Evolutionary conservation across 805 yeast genomes (phyloP), one percentile per base, ranked within the genome.

Genomic region (Wickerhamomyces strasburgensis): DNA sequence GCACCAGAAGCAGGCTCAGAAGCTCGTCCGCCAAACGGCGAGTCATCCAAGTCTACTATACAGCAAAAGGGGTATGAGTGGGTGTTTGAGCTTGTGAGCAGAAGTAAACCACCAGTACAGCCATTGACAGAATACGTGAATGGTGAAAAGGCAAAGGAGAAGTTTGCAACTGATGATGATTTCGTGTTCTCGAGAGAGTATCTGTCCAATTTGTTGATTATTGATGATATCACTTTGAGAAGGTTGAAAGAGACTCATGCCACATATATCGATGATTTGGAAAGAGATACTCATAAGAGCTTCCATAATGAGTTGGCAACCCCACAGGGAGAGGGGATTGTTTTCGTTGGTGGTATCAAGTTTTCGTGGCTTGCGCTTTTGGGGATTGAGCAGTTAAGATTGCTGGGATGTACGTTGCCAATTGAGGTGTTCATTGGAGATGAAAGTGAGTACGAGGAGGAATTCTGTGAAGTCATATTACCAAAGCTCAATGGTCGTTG

Each of bases 311-410:
- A 49, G 10, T 19, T 56, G 3, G 36, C 59, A 7, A 47, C 46
- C 7, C 48, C 61, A 3, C 61, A 62, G 34, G 70, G 75, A 2
- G 65, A 68, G 21, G 84, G 84, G 2, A 68, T 78, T 19, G 90
- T 72, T 25, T 76, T 67, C 52, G 87, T 83, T 26, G 89, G 88
- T 15, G 93, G 93, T 29, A 85, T 85, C 3, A 73, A 72, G 44
- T 81, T 78, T 58, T 78, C 83, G 44, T 84, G 89, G 75, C 67
- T 79, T 41, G 71, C 85, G 13, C 58, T 83, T 27, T 63, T 80
- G 16, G 75, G 82, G 7, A 70, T 84, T 35, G 73, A 73, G 48
- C 72, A 78, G 46, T 57, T 84, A 31, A 62, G 89, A 44, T 67
- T 73, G n/a, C 56, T 72, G 8, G 84, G 86, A 8, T 72, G 78